Percentiles rank a stretch among this genome's conserved stretches.
Evolutionary conservation across 495 filamentous ascomycete species (phyloP).

Genomic region (Aspergillus incahuasiensis): DNA sequence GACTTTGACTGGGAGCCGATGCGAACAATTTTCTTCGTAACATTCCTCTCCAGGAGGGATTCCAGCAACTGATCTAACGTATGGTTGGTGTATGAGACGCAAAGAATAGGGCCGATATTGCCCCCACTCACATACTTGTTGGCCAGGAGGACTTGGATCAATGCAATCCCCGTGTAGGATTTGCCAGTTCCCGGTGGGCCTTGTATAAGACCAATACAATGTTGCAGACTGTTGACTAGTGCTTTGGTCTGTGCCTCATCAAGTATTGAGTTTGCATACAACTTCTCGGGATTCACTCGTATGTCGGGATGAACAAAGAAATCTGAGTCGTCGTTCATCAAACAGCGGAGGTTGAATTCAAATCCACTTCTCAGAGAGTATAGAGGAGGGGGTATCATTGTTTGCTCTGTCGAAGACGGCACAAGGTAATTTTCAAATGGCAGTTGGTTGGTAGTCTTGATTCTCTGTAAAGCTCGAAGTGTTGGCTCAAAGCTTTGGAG

Average conservation of each 20-base stretch:
- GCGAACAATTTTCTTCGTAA: conserved; percentile 54
- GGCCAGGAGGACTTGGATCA: conserved; percentile 58
- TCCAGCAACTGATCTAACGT: conserved; percentile 70
- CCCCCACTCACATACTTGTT: conserved; percentile 39
- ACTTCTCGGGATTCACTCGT: conserved; percentile 32
- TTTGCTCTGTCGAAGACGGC: conserved; percentile 21
- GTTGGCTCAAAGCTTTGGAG: conserved; percentile 64
- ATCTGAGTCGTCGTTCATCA: conserved; percentile 34
- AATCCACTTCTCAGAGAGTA: conserved; percentile 52
- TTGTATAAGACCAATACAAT: conserved; percentile 62
- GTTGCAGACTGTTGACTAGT: conserved; percentile 51
- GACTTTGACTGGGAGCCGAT: conserved; percentile 65
- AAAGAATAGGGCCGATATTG: conserved; percentile 60
- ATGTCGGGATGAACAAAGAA: conserved; percentile 30
- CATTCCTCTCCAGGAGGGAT: conserved; percentile 49
- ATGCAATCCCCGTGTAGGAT: conserved; percentile 52
- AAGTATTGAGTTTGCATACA: conserved; percentile 43
- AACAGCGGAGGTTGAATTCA: conserved; percentile 45
- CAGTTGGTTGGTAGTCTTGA: conserved; percentile 45
- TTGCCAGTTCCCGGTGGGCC: conserved; percentile 84
- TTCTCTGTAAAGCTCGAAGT: conserved; percentile 58
- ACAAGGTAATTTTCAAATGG: conserved; percentile 58
- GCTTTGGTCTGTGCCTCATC: conserved; percentile 56
- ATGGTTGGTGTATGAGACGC: conserved; percentile 66
- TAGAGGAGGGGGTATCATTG: conserved; percentile 40